These are phyloP conservation scores for Gossypium stocksii DNA, from an alignment of 345 rosid genomes.

Conservation along the genomic window DNA sequence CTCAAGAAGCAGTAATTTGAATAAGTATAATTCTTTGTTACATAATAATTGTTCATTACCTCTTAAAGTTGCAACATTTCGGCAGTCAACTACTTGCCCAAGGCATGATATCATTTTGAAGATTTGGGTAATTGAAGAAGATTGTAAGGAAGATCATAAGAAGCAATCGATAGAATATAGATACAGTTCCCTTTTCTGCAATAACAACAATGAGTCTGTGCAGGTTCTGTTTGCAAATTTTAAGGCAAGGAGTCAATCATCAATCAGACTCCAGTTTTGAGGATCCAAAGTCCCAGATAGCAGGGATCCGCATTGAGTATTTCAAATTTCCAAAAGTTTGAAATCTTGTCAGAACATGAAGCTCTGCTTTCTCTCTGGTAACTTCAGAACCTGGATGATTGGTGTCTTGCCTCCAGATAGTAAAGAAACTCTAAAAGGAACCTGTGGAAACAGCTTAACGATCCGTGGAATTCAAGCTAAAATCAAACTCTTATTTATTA, in stretches of 20 bases:
- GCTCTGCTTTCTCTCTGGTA: conserved; percentile 82
- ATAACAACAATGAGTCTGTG: conserved; percentile 86
- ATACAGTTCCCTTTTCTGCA: conserved; percentile 55
- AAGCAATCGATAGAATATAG: conserved; percentile 49
- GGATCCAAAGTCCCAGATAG: conserved; percentile 77
- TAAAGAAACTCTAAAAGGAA: conserved; percentile 42
- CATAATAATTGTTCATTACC: background rate
- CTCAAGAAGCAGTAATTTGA: background rate
- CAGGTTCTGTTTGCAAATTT: conserved; percentile 79
- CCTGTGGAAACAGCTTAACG: conserved; percentile 24
- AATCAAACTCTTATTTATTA: conserved; percentile 10
- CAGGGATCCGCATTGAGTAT: conserved; percentile 79
- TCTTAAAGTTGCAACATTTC: background rate
- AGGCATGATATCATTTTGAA: conserved; percentile 9
- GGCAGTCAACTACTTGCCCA: background rate
- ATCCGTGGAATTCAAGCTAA: conserved; percentile 18
- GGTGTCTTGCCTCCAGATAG: conserved; percentile 66
- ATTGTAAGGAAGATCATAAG: conserved; percentile 31
- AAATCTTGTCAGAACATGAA: conserved; percentile 54
- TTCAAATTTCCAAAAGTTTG: conserved; percentile 74
- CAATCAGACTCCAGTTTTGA: conserved; percentile 60
- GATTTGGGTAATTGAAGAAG: conserved; percentile 30
- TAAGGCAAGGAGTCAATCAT: conserved; percentile 59
- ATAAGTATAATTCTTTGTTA: conserved; percentile 10
- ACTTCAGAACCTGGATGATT: conserved; percentile 90